Base-by-base conservation (phyloP, 306 rosid genomes). In the Lotus japonicus region DNA sequence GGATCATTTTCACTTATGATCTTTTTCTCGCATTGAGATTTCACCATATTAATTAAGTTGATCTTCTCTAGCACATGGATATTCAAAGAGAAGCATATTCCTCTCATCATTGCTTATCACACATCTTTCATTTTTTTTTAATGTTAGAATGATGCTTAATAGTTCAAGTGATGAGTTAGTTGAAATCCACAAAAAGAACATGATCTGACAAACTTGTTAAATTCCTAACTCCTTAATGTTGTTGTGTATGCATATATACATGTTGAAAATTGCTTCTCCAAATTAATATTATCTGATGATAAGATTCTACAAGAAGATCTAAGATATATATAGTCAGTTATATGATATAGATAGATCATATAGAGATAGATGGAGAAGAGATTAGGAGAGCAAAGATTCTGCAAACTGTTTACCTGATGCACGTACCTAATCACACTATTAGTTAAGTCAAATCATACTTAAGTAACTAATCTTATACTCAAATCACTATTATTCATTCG, bases 191-290 rank as follows among this genome's bases (percentile, higher is more conserved):
- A 64, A 12, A 73, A 66, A 51, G 61, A 76, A 74, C 87, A 75
- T 36, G 57, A 83, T 81, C 80, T 51, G 71, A 81, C 84, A 86
- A 81, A 75, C 76, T 81, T 81, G 84, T 80, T 45, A 9, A 68
- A 57, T 79, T 72, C 85, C 84, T 71, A 70, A 76, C 72, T 76
- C 57, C 49, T 50, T 58, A 21, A 62, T 4, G 51, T 45, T 68
- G 63, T 49, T 63, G 53, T 56, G 56, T 70, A 38, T 73, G 50
- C 49, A 60, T 33, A 46, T 58, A 58, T 45, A 8, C 23, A 64
- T 58, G 44, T 6, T 17, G 12, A 64, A 18, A 58, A 36, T 74
- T 70, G 70, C 79, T 68, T 63, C 16, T 18, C 12, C 57, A 57
- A 55, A 63, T 19, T 56, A 21, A 36, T 55, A 48, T 62, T 43